A percentile compares a stretch with the other conserved stretches of the same genome.
phyloP scores from a whole-genome alignment of 805 yeast genomes.

The Huiozyma sinensis region DNA sequence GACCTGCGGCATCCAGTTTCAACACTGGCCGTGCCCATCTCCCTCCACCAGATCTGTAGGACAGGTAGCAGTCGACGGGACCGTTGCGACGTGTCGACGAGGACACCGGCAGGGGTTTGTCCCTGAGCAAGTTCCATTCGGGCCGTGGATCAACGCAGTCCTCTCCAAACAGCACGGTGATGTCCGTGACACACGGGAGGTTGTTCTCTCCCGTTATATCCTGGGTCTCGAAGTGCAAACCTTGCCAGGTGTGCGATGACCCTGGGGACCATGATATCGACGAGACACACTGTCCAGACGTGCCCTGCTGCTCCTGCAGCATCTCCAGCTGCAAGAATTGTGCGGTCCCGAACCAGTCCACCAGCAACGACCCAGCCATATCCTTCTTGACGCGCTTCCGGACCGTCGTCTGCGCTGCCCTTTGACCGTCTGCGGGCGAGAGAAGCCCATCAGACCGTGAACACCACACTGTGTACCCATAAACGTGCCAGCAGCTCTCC shows the following conservation, averaged over 20 bases:
- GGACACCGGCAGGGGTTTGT: neutral
- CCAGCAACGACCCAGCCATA: slow-evolving; percentile 11
- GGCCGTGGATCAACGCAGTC: slow-evolving; percentile 72
- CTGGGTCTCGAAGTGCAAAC: no score
- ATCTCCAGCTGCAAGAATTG: slow-evolving; percentile 7
- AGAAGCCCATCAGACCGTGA: neutral
- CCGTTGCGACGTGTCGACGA: neutral
- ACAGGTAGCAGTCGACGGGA: slow-evolving; percentile 9
- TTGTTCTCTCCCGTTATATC: neutral
- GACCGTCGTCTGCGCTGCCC: neutral
- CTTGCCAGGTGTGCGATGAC: no score
- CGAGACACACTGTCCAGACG: no score
- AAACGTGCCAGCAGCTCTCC: slow-evolving; percentile 13
- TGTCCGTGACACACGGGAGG: slow-evolving; percentile 34
- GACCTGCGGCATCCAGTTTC: slow-evolving; percentile 26
- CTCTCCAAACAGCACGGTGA: slow-evolving; percentile 62
- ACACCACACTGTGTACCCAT: slow-evolving; percentile 9
- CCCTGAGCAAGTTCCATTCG: slow-evolving; percentile 41
- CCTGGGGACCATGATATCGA: no score
- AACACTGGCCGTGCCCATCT: slow-evolving; percentile 1
- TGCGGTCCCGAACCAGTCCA: slow-evolving; percentile 16
- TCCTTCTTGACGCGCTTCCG: slow-evolving; percentile 11
- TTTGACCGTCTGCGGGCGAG: neutral
- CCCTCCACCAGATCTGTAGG: slow-evolving; percentile 1
- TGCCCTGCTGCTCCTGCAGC: neutral